Evolutionary conservation across 163 green algal genomes (phyloP).

Genomic region (Smithsoniella earleae): DNA sequence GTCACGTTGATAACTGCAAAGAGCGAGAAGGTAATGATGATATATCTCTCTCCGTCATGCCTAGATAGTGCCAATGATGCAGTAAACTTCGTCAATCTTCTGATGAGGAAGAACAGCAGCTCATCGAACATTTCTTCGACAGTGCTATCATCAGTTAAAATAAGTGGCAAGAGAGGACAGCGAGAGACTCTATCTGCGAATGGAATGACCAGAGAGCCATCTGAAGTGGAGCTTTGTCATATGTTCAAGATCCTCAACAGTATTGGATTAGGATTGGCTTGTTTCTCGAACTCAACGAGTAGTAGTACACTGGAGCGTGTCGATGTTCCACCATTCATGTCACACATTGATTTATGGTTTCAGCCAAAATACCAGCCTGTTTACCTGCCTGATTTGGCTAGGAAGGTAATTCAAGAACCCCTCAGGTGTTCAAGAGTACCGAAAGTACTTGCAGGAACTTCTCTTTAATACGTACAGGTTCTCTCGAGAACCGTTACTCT

Average conservation of each 20-base stretch:
- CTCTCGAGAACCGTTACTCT: background rate
- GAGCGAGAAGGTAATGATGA: background rate
- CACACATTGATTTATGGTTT: background rate
- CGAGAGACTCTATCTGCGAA: background rate
- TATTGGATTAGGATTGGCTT: constrained; percentile 13
- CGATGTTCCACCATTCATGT: background rate
- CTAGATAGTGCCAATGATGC: background rate
- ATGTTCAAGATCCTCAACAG: constrained; percentile 25
- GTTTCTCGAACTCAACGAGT: background rate
- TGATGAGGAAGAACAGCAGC: background rate
- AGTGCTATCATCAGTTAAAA: too few relatives aligned
- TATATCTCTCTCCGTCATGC: constrained; percentile 2
- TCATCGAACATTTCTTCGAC: too few relatives aligned
- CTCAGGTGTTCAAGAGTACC: too few relatives aligned
- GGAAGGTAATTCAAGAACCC: too few relatives aligned
- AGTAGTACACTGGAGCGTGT: background rate
- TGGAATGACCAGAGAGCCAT: background rate
- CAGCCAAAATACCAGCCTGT: background rate
- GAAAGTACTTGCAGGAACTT: too few relatives aligned
- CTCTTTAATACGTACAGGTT: constrained; percentile 14
- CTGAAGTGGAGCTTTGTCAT: background rate
- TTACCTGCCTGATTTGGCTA: constrained; percentile 17
- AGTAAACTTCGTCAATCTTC: background rate
- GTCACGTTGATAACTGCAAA: background rate
- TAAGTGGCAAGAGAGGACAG: too few relatives aligned